A percentile compares a stretch with the other conserved stretches of the same genome.
phyloP scores from a whole-genome alignment of 768 basidiomycete species.

The Artomyces pyxidatus region DNA sequence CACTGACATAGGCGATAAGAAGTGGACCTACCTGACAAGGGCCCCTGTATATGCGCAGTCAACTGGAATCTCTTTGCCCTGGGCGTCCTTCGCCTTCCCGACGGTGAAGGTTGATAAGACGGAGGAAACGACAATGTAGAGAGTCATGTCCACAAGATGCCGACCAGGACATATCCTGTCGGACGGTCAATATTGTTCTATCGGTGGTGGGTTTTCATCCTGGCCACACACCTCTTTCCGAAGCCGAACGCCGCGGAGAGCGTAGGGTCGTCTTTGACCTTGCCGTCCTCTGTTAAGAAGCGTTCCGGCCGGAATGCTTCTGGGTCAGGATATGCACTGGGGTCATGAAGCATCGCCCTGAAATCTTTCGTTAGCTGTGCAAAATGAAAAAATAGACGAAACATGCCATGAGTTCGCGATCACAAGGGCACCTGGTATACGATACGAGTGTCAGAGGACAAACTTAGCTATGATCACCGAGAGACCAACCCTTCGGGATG shows the following conservation, averaged over 20 bases:
- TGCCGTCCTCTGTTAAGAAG: too few relatives aligned
- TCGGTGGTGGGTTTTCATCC: not conserved
- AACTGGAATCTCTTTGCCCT: conserved; percentile 7
- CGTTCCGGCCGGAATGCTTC: too few relatives aligned
- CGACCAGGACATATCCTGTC: not conserved
- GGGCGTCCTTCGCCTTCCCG: conserved; percentile 8
- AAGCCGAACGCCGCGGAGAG: not conserved
- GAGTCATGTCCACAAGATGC: conserved; percentile 10
- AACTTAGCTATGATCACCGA: too few relatives aligned
- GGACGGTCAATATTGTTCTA: not conserved
- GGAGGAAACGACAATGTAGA: conserved; percentile 11
- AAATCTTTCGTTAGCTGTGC: not conserved
- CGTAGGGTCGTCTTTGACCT: not conserved
- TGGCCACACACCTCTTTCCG: not conserved
- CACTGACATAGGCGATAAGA: too few relatives aligned
- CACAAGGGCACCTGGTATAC: not conserved
- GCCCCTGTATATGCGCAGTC: not conserved
- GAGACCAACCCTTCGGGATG: not conserved
- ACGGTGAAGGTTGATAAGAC: conserved; percentile 8
- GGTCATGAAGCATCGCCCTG: too few relatives aligned
- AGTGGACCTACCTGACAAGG: not conserved
- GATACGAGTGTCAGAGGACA: too few relatives aligned
- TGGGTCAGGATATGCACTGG: too few relatives aligned
- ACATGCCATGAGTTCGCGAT: not conserved
- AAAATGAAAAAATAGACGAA: not conserved